phyloP scores from a whole-genome alignment of 345 rosid genomes.

The Mercurialis annua region DNA sequence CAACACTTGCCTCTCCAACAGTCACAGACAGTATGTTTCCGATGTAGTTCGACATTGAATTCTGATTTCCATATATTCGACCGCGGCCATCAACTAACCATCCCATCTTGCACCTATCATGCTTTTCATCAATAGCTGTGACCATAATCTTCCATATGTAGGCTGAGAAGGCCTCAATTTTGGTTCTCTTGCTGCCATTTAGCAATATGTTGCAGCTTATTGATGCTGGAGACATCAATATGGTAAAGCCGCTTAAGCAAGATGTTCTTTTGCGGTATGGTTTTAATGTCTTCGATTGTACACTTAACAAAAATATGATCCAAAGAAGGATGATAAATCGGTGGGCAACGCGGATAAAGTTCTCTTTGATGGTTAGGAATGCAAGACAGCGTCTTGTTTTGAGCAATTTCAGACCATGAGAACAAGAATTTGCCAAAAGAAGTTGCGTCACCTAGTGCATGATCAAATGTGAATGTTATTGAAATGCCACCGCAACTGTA shows the following conservation, averaged over 20 bases:
- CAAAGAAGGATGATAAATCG: constrained; percentile 47
- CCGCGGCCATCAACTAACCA: constrained; percentile 80
- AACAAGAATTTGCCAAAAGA: constrained; percentile 61
- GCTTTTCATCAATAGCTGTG: constrained; percentile 34
- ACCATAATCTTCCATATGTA: constrained; percentile 78
- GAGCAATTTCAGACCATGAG: constrained; percentile 70
- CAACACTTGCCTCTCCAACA: constrained; percentile 54
- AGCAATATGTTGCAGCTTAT: constrained; percentile 52
- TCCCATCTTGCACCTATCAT: constrained; percentile 74
- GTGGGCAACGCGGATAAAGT: constrained; percentile 59
- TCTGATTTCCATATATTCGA: constrained; percentile 30
- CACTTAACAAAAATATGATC: constrained; percentile 56
- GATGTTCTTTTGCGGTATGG: constrained; percentile 41
- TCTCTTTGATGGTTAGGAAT: constrained; percentile 60
- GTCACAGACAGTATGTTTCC: constrained; percentile 75
- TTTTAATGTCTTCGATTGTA: constrained; percentile 59
- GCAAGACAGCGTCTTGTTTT: constrained; percentile 50
- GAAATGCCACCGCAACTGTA: constrained; percentile 69
- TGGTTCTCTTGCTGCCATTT: constrained; percentile 49
- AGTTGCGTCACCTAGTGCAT: constrained; percentile 79
- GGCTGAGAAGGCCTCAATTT: constrained; percentile 87
- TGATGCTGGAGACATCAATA: constrained; percentile 48
- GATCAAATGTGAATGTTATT: constrained; percentile 71
- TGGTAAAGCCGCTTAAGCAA: constrained; percentile 68
- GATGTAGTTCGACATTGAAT: constrained; percentile 53